Percentiles rank a stretch among this genome's conserved stretches.
Evolutionary conservation across 129 eudicot species (phyloP).

Genomic region (Ambrosia artemisiifolia): DNA sequence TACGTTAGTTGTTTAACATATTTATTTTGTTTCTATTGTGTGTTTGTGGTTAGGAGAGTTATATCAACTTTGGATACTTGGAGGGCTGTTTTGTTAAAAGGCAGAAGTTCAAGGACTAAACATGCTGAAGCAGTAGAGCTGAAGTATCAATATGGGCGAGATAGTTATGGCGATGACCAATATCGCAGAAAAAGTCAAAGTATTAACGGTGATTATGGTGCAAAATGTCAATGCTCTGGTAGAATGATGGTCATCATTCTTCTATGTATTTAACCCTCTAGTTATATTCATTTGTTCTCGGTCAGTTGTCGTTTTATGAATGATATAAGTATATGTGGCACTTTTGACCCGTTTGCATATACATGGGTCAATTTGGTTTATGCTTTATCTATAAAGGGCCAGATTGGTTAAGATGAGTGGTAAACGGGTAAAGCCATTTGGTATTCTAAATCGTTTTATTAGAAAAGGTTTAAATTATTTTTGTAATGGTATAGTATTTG

Average conservation of each 20-base stretch:
- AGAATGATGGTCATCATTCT: constrained; percentile 71
- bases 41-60: too few species aligned
- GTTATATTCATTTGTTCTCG: neutral
- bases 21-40: too few species aligned
- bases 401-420: neutral
- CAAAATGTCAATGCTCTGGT: constrained; percentile 76
- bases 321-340: neutral
- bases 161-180: constrained; percentile 70
- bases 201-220: constrained; percentile 49
- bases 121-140: too few species aligned
- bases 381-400: neutral
- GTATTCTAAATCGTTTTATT: neutral
- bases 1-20: too few species aligned
- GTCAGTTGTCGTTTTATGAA: neutral
- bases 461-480: too few species aligned
- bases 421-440: neutral
- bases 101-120: too few species aligned
- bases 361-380: neutral
- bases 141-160: constrained; percentile 22
- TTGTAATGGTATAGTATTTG: too few species aligned
- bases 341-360: neutral
- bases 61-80: too few species aligned
- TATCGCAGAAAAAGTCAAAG: constrained; percentile 64
- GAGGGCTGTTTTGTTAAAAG: too few species aligned
- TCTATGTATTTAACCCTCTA: constrained; percentile 51